Percentiles rank a stretch among this genome's conserved stretches.
phyloP scores from a whole-genome alignment of 306 rosid genomes.

The Gynostemma pentaphyllum region DNA sequence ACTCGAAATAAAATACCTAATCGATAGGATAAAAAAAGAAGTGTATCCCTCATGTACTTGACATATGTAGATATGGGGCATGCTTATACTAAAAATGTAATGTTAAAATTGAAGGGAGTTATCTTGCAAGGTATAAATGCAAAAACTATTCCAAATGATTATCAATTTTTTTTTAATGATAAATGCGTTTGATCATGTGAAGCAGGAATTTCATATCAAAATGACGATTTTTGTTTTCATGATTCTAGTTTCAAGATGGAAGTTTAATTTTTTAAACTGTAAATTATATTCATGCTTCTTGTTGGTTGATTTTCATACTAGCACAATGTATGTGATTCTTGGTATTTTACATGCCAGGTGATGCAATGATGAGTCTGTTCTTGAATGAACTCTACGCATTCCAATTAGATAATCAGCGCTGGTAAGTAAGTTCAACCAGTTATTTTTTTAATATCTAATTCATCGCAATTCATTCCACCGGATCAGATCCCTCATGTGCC shows the following conservation, averaged over 20 bases:
- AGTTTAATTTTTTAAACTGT: background rate
- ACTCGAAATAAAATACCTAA: background rate
- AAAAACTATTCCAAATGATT: background rate
- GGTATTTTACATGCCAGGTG: constrained; percentile 42
- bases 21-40: background rate
- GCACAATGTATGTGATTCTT: constrained; percentile 9
- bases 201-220: background rate
- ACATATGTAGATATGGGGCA: background rate
- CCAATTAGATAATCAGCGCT: constrained; percentile 75
- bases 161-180: too few relatives aligned
- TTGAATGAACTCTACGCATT: constrained; percentile 89
- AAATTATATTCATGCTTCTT: background rate
- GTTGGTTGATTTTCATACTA: constrained; percentile 9
- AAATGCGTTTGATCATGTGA: background rate
- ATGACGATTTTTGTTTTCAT: background rate
- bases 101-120: background rate
- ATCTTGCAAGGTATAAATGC: background rate
- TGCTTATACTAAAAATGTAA: background rate
- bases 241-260: background rate
- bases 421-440: constrained; percentile 52
- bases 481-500: background rate
- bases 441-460: background rate
- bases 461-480: background rate
- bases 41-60: background rate
- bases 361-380: constrained; percentile 89